Conservation (phyloP, 2,329 filamentous ascomycete species). For the Cercospora berteroae region DNA sequence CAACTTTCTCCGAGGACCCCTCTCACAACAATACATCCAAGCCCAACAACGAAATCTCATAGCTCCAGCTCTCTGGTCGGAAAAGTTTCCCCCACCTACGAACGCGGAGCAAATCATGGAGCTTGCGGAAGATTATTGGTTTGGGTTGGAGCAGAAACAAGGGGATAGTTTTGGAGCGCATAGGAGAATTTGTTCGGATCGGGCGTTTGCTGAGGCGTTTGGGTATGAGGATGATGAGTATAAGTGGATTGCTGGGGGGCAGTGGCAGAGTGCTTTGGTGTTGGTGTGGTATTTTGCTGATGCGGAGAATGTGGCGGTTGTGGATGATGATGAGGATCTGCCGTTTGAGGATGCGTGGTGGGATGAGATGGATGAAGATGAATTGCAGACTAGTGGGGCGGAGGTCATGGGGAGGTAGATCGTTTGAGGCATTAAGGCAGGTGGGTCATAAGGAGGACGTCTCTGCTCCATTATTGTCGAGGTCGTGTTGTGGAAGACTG, state of each 20-base stretch:
- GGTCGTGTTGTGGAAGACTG: neutral
- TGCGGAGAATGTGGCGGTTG: neutral
- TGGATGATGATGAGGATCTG: constrained; percentile 7
- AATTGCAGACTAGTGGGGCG: constrained; percentile 3
- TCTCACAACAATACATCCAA: constrained; percentile 10
- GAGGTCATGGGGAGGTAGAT: neutral
- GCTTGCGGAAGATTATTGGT: constrained; percentile 5
- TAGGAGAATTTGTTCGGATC: constrained; percentile 1
- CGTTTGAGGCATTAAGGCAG: neutral
- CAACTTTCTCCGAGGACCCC: neutral
- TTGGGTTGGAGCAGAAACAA: neutral
- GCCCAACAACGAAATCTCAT: constrained; percentile 5
- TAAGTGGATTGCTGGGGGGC: constrained; percentile 4
- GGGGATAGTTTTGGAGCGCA: constrained; percentile 1
- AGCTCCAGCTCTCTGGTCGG: neutral
- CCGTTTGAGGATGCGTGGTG: constrained; percentile 8
- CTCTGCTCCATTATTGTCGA: neutral
- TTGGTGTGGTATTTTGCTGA: constrained; percentile 8
- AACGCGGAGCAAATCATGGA: constrained; percentile 6
- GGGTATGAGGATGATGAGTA: constrained; percentile 11
- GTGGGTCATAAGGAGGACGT: neutral
- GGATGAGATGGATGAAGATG: constrained; percentile 7
- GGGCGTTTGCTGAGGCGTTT: constrained; percentile 5
- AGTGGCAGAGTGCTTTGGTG: neutral
- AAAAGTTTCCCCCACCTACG: neutral